Evolutionary conservation across 148 eudicot genomes (phyloP), one percentile per base, ranked within the genome.

Genomic region (Beta vulgaris): DNA sequence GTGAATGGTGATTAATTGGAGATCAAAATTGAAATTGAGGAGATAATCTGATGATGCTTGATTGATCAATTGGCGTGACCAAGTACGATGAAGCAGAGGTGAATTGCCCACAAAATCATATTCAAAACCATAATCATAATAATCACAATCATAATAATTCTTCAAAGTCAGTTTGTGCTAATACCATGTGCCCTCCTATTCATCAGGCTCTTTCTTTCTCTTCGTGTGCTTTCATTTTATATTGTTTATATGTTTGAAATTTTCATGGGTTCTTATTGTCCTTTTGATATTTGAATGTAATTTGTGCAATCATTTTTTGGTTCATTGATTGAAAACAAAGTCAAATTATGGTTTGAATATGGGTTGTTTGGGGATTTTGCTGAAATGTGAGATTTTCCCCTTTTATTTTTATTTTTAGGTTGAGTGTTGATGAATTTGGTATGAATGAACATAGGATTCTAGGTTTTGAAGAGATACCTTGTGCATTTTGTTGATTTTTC

Each of bases 121-220:
- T 12, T 59, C 74, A 76, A 29, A 69, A 61, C 69, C 66, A 76
- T 28, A 74, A 55, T 35, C 51, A n/a, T n/a, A n/a, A 71, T 32
- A 32, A 76, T 57, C 32, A 57, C 25, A 32, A 68, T 73, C 43
- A 73, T 37, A 69, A 72, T 54, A 68, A 73, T 39, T 62, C 78
- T 35, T 73, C 81, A 62, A 77, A 77, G 59, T 62, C 86, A 7
- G 86, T 84, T 75, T 84, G 86, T 71, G 82, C 79, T 13, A 84
- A 84, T 74, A 71, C 86, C 68, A 84, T 84, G 86, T 80, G 71
- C 77, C 84, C 86, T n/a, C n/a, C n/a, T n/a, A n/a, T n/a, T n/a
- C n/a, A n/a, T n/a, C n/a, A n/a, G n/a, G n/a, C n/a, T n/a, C 61
- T 84, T 84, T 59, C 13, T 73, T 11, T 32, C 53, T 59, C 12